Base-by-base conservation (phyloP, 1,284 basidiomycete genomes). In the Pholiota adiposa region DNA sequence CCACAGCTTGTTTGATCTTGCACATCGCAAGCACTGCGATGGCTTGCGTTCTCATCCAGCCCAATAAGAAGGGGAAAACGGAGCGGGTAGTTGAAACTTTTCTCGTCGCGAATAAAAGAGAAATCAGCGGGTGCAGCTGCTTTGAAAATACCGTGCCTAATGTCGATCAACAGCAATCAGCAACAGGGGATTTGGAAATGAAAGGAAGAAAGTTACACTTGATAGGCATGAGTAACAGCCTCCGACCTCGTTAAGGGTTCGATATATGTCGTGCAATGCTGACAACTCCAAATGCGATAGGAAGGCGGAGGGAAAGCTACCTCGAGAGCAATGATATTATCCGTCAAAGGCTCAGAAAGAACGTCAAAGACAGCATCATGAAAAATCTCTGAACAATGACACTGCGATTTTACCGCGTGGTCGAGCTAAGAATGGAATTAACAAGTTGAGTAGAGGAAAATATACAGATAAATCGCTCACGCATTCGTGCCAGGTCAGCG, bases 401-500 rank as follows among this genome's bases (percentile, higher is more conserved):
- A 5, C 29, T 31, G 29, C 29, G 29, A 4, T 11, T 4, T 31
- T 31, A 49, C 8, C 2, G 46, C 29, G 27, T 49, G 46, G 21
- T 9, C 29, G 25, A 49, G 19, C 46, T 49, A 31, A 11, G 4
- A 31, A 49, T 21, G n/a, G 12, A 2, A 23, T 49, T 49, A 5
- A 27, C 4, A 21, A 25, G 5, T 49, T n/a, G n/a, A n/a, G n/a
- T n/a, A n/a, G n/a, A n/a, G n/a, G n/a, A n/a, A 16, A 9, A 41
- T 14, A 14, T 5, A 31, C 11, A 5, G 29, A 31, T 31, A 19
- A 14, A 18, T 2, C 0, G 29, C 51, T 33, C 23, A 53, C 51
- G 36, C 51, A 53, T 41, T 53, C 34, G 6, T 36, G 19, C 51
- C 51, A 53, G 38, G 36, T 25, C 36, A 53, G 36, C 2, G 51